phyloP scores from a whole-genome alignment of 2,329 filamentous ascomycete species.

The Colletotrichum lupini region DNA sequence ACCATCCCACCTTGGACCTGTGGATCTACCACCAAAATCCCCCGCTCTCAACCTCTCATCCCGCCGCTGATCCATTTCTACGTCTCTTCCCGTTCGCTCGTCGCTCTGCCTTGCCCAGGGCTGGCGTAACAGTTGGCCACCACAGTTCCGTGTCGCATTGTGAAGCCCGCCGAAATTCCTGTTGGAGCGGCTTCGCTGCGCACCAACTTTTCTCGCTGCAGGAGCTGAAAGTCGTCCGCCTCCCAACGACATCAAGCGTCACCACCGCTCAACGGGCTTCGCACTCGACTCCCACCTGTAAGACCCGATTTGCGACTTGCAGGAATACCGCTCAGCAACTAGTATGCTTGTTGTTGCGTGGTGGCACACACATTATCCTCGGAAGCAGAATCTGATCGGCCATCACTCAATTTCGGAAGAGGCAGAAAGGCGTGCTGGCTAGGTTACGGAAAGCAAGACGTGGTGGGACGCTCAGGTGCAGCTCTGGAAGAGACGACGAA shows the following conservation, averaged over 20 bases:
- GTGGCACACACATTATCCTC: slow-evolving; percentile 15
- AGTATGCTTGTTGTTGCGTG: slow-evolving; percentile 30
- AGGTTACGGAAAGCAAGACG: slow-evolving; percentile 24
- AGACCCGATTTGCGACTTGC: slow-evolving; percentile 11
- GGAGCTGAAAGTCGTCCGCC: not conserved
- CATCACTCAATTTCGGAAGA: not conserved
- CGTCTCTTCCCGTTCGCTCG: not conserved
- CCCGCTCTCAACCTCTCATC: slow-evolving; percentile 35
- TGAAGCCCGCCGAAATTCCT: not conserved
- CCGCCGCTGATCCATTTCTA: slow-evolving; percentile 29
- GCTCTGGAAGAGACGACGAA: slow-evolving; percentile 9
- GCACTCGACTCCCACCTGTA: slow-evolving; percentile 5
- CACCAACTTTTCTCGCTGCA: slow-evolving; percentile 3
- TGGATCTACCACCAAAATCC: slow-evolving; percentile 34
- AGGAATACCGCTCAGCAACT: slow-evolving; percentile 11
- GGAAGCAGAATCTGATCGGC: slow-evolving; percentile 5
- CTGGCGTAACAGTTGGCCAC: slow-evolving; percentile 22
- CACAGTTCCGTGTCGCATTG: slow-evolving; percentile 16
- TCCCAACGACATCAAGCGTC: slow-evolving; percentile 1
- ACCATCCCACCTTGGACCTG: slow-evolving; percentile 34
- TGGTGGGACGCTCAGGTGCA: slow-evolving; percentile 23
- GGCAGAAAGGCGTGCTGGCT: slow-evolving; percentile 13
- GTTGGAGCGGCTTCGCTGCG: not conserved
- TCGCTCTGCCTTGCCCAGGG: slow-evolving; percentile 13
- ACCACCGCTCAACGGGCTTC: not conserved